phyloP scores from a whole-genome alignment of 2,329 filamentous ascomycete genomes.

The Pseudogymnoascus sp. region DNA sequence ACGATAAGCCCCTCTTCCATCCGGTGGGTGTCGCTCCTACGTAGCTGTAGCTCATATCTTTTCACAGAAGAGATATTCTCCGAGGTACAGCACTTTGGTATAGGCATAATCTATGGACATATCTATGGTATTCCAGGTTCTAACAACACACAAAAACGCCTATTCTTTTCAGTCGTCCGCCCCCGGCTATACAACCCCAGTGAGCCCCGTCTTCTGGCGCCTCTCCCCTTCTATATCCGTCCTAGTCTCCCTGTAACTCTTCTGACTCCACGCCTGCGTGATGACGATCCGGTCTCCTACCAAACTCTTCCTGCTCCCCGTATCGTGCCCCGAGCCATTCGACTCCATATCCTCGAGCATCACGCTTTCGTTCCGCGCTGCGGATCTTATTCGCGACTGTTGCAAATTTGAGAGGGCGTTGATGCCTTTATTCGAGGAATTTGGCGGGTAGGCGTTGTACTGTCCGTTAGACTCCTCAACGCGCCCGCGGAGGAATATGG shows the following conservation, averaged over 20 bases:
- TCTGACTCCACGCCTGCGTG: neutral
- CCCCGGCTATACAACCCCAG: neutral
- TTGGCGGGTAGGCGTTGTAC: neutral
- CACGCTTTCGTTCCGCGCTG: constrained; percentile 12
- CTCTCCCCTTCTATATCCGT: neutral
- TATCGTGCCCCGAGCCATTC: neutral
- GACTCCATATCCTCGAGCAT: constrained; percentile 13
- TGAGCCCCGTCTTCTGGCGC: neutral
- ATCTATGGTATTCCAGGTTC: neutral
- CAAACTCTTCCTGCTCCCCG: constrained; percentile 10
- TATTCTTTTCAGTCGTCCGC: neutral
- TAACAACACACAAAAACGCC: neutral
- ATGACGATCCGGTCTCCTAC: constrained; percentile 5
- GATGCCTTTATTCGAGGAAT: neutral
- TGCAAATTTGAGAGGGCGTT: neutral
- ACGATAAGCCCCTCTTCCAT: neutral
- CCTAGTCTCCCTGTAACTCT: neutral
- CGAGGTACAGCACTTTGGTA: neutral
- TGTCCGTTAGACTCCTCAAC: constrained; percentile 9
- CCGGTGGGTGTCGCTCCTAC: neutral
- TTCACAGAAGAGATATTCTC: neutral
- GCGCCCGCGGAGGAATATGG: constrained; percentile 15
- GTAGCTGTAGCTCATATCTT: neutral
- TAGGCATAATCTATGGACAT: neutral
- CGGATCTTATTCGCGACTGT: constrained; percentile 9